Evolutionary conservation across 2,329 filamentous ascomycete species (phyloP).

Genomic region (Fusarium devonianum): DNA sequence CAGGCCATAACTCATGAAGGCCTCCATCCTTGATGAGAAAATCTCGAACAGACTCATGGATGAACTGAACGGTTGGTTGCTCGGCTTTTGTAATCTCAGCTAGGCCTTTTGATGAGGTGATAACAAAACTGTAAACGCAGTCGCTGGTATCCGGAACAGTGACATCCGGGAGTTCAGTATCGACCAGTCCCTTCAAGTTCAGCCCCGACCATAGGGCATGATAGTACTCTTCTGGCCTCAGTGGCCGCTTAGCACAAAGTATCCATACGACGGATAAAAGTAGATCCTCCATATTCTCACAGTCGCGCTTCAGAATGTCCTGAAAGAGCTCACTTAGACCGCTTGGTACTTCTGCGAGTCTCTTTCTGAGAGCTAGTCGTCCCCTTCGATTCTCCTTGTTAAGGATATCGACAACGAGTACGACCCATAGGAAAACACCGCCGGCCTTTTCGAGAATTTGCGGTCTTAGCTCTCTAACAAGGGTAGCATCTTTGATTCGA

Average conservation of each 20-base stretch:
- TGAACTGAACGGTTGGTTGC: constrained; percentile 55
- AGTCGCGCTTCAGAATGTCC: constrained; percentile 58
- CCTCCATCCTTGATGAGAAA: constrained; percentile 52
- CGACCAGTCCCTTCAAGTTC: rapidly evolving
- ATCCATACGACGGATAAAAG: constrained; percentile 59
- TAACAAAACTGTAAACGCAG: constrained; percentile 42
- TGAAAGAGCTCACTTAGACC: constrained; percentile 58
- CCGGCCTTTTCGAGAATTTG: constrained; percentile 49
- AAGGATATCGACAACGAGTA: constrained; percentile 49
- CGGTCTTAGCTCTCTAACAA: not conserved
- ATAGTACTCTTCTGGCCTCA: constrained; percentile 55
- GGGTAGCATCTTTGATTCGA: not conserved
- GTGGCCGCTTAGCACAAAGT: constrained; percentile 54
- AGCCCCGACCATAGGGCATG: constrained; percentile 23
- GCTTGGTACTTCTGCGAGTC: constrained; percentile 47
- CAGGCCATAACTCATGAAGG: constrained; percentile 26
- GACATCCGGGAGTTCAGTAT: constrained; percentile 29
- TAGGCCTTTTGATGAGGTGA: constrained; percentile 58
- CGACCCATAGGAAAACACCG: constrained; percentile 55
- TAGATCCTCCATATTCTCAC: constrained; percentile 49
- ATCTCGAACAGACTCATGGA: constrained; percentile 60
- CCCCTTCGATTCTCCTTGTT: constrained; percentile 46
- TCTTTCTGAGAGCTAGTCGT: constrained; percentile 32
- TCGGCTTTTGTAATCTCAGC: constrained; percentile 50
- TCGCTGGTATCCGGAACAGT: not conserved